Percentiles rank a stretch among this genome's conserved stretches.
phyloP scores from a whole-genome alignment of 2,329 filamentous ascomycete species.

The Nigrospora sphaerica region DNA sequence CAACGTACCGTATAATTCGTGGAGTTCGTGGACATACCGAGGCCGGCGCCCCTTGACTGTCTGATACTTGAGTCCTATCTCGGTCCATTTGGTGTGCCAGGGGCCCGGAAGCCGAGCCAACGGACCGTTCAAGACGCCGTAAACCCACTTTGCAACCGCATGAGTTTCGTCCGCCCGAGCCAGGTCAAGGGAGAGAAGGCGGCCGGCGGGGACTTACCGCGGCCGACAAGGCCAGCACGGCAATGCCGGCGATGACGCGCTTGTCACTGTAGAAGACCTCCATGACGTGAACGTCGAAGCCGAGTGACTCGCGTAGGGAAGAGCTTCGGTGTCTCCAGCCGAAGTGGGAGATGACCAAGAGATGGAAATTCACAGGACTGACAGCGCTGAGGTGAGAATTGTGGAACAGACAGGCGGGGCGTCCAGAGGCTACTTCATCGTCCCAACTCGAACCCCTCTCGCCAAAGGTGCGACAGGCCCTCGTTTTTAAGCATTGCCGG shows the following conservation, averaged over 20 bases:
- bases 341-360: too few species aligned
- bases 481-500: too few species aligned
- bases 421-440: too few species aligned
- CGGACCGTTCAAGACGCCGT: background rate
- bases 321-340: too few species aligned
- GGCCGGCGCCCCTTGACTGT: constrained; percentile 1
- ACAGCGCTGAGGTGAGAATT: too few species aligned
- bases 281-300: background rate
- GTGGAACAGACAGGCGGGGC: too few species aligned
- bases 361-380: too few species aligned
- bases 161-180: background rate
- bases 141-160: background rate
- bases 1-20: constrained; percentile 3
- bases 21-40: background rate
- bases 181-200: background rate
- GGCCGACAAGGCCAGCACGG: background rate
- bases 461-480: too few species aligned
- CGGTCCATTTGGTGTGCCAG: constrained; percentile 4
- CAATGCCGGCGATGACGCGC: background rate
- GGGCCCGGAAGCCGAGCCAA: constrained; percentile 4
- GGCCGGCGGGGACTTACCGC: background rate
- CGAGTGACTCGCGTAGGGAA: too few species aligned
- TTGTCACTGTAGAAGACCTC: background rate
- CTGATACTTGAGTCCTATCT: background rate
- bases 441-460: too few species aligned